Base-by-base conservation (phyloP, 345 rosid genomes). In the Chamaenerion angustifolium region DNA sequence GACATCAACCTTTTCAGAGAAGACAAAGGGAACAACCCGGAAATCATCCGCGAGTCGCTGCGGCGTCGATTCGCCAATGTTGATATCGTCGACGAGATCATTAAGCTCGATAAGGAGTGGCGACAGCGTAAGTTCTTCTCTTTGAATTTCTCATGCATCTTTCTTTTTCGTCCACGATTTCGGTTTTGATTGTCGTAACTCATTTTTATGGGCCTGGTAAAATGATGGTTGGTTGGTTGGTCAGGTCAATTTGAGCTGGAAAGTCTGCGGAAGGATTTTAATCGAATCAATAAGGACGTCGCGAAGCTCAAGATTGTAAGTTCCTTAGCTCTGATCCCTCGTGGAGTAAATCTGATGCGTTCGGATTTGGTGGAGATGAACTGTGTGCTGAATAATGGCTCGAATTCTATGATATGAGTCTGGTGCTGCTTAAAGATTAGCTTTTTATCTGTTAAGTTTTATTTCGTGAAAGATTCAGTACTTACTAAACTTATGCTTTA, bases 161-260 rank as follows among this genome's bases (percentile, higher is more conserved):
- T 40, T 12, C 10, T 11, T 56, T 37, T 18, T 10, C 21, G 19
- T 12, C 13, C 25, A 13, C 31, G 15, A 7, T 9, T 5, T 2
- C 3, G 0, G 11, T 40, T 40, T n/a, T 15, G 10, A 12, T 27
- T n/a, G 9, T 8, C 14, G 5, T 40, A 16, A 2, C 27, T 31
- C 44, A 18, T 42, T 42, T 19, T 25, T 48, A 40, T 58, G 11
- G 4, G 9, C 66, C 55, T 21, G 13, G 49, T 48, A 11, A 12
- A 43, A 35, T 8, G 6, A 17, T 51, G n/a, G 25, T 40, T 21
- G 25, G 37, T 15, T 52, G 37, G 37, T 31, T 31, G 37, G 1
- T 37, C 63, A 89, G 95, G 86, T 54, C 87, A 80, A 53, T 89
- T 43, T 50, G 90, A 83, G 64, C 69, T 81, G 17, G 95, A 89